Percentiles rank a stretch among this genome's conserved stretches.
Conservation (phyloP, 106 monocot genomes). For the Alisma plantagoaquatica region DNA sequence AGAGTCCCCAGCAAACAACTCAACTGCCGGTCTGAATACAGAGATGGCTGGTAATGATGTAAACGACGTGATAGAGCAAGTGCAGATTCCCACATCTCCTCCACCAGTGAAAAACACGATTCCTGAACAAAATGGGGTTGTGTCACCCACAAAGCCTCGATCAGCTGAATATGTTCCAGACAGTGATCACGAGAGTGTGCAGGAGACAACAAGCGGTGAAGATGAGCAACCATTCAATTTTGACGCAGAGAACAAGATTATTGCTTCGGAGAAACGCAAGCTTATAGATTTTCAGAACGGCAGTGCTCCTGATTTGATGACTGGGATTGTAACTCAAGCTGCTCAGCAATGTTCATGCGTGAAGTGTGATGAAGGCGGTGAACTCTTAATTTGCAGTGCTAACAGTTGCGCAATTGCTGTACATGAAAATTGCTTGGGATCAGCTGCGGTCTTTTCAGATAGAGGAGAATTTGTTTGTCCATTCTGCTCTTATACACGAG, state of each 20-base stretch:
- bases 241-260: neutral
- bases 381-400: conserved; percentile 35
- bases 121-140: conserved; percentile 2
- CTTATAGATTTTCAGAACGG: conserved; percentile 12
- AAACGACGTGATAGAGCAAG: neutral
- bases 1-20: too few relatives aligned
- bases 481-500: conserved; percentile 38
- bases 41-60: conserved; percentile 1
- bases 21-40: neutral
- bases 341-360: conserved; percentile 29
- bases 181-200: too few relatives aligned
- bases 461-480: conserved; percentile 43
- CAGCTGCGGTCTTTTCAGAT: conserved; percentile 13
- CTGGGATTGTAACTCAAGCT: conserved; percentile 5
- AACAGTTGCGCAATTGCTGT: conserved; percentile 33
- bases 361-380: conserved; percentile 40
- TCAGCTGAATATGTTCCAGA: too few relatives aligned
- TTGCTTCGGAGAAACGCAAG: conserved; percentile 7
- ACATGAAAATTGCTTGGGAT: conserved; percentile 42
- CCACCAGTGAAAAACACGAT: neutral
- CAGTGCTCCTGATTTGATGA: conserved; percentile 6
- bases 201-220: conserved; percentile 11
- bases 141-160: too few relatives aligned
- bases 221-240: conserved; percentile 5
- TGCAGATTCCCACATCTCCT: neutral